Evolutionary conservation across 306 rosid genomes (phyloP).

Genomic region (Inga oerstediana): DNA sequence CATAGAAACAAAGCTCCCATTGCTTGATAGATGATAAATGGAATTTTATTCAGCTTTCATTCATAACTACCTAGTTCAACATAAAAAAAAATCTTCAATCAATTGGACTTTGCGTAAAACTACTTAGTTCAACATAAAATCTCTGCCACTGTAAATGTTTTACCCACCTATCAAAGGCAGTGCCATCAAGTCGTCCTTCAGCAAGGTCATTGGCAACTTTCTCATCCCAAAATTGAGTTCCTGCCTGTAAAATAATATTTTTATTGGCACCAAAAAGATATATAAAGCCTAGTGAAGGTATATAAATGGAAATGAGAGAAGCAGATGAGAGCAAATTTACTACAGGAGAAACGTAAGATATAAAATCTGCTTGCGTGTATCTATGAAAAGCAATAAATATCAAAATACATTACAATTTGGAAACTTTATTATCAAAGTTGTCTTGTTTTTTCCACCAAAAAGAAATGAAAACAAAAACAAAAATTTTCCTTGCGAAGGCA

Average conservation of each 20-base stretch:
- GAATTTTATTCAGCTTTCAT: conserved; percentile 1
- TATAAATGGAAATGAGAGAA: neutral
- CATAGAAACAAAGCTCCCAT: neutral
- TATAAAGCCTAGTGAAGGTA: conserved; percentile 23
- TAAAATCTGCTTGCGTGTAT: conserved; percentile 7
- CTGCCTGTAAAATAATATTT: conserved; percentile 64
- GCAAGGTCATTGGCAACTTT: conserved; percentile 86
- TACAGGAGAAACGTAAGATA: neutral
- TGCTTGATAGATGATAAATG: conserved; percentile 13
- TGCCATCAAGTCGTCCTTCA: conserved; percentile 82
- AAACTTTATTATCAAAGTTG: neutral
- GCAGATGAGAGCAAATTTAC: neutral
- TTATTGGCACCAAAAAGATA: conserved; percentile 30
- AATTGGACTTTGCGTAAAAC: neutral
- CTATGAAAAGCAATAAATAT: neutral
- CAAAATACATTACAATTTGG: neutral
- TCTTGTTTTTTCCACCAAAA: neutral
- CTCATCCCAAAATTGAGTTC: conserved; percentile 99
- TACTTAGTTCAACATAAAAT: conserved; percentile 21
- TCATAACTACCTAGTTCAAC: neutral
- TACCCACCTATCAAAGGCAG: conserved; percentile 85
- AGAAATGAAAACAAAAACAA: neutral
- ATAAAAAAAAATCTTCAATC: conserved; percentile 4
- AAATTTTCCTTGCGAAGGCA: neutral
- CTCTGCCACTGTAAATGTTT: conserved; percentile 8